Conservation (phyloP, 371 early-diverging fungal genomes). For the Phascolomyces articulosus region DNA sequence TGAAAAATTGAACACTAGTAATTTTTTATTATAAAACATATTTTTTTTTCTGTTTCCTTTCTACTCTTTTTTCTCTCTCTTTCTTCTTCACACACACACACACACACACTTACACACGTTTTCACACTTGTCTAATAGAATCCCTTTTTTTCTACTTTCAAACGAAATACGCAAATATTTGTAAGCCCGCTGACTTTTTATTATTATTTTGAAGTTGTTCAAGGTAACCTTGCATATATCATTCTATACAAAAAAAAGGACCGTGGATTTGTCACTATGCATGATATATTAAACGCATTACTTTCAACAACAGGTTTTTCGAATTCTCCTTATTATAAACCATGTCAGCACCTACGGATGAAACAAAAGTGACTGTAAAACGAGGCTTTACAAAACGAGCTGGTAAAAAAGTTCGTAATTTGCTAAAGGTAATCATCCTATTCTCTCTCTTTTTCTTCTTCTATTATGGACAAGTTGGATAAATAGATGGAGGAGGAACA, state of each 20-base stretch:
- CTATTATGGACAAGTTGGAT: too few relatives aligned
- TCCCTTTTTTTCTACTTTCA: neutral
- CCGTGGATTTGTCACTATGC: too few relatives aligned
- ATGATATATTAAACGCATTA: too few relatives aligned
- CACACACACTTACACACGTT: neutral
- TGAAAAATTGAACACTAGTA: too few relatives aligned
- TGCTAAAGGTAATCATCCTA: slow-evolving; percentile 9
- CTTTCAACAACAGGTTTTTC: too few relatives aligned
- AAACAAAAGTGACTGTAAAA: slow-evolving; percentile 2
- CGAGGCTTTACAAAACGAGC: slow-evolving; percentile 16
- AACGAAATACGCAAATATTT: neutral
- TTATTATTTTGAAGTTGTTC: neutral
- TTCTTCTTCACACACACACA: too few relatives aligned
- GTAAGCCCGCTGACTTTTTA: slow-evolving; percentile 4
- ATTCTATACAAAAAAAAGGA: too few relatives aligned
- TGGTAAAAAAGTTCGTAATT: slow-evolving; percentile 13
- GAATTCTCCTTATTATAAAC: neutral
- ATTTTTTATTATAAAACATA: too few relatives aligned
- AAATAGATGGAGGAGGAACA: too few relatives aligned
- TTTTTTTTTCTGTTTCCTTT: neutral
- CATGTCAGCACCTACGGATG: neutral
- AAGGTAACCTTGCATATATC: too few relatives aligned
- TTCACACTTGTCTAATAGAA: neutral
- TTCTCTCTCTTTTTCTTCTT: neutral
- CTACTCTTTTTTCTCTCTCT: neutral